Percentiles rank a stretch among this genome's conserved stretches.
phyloP scores from a whole-genome alignment of 1,284 basidiomycete genomes.

The Mycena citricolor region DNA sequence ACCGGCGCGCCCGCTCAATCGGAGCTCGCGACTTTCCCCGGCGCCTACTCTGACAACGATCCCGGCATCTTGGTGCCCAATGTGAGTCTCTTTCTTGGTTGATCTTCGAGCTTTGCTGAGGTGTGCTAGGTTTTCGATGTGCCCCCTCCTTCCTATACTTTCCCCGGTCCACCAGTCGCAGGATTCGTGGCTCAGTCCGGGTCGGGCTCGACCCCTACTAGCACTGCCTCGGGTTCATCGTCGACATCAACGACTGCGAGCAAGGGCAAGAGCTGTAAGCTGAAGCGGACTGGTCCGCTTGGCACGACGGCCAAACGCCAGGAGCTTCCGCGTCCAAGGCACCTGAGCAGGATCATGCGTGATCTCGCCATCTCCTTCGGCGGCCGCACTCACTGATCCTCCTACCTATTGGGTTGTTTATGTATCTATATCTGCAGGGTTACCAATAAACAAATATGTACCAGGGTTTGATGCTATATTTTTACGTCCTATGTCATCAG shows the following conservation, averaged over 20 bases:
- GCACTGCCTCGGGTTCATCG: slow-evolving; percentile 10
- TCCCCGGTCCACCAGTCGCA: slow-evolving; percentile 53
- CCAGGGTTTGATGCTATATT: too few relatives aligned
- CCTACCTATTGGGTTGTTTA: too few relatives aligned
- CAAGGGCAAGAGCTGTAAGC: slow-evolving; percentile 28
- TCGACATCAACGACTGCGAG: slow-evolving; percentile 14
- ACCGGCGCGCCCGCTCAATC: slow-evolving; percentile 40
- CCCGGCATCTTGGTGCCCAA: slow-evolving; percentile 56
- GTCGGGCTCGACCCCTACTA: slow-evolving; percentile 2
- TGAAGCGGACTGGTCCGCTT: slow-evolving; percentile 22
- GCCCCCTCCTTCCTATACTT: slow-evolving; percentile 44
- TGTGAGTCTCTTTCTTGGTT: slow-evolving; percentile 31
- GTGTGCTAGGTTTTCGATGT: slow-evolving; percentile 16
- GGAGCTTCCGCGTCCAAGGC: slow-evolving; percentile 18
- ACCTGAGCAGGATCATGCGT: slow-evolving; percentile 30
- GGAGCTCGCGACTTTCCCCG: slow-evolving; percentile 60
- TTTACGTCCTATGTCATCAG: too few relatives aligned
- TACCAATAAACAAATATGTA: too few relatives aligned
- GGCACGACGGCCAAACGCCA: slow-evolving; percentile 11
- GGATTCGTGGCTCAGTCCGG: slow-evolving; percentile 33
- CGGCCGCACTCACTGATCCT: slow-evolving; percentile 17
- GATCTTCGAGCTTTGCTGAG: not conserved
- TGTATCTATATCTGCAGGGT: too few relatives aligned
- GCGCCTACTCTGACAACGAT: slow-evolving; percentile 60
- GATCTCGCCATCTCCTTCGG: slow-evolving; percentile 20